Base-by-base conservation (phyloP, 2,329 filamentous ascomycete species). In the Talaromyces marneffei region DNA sequence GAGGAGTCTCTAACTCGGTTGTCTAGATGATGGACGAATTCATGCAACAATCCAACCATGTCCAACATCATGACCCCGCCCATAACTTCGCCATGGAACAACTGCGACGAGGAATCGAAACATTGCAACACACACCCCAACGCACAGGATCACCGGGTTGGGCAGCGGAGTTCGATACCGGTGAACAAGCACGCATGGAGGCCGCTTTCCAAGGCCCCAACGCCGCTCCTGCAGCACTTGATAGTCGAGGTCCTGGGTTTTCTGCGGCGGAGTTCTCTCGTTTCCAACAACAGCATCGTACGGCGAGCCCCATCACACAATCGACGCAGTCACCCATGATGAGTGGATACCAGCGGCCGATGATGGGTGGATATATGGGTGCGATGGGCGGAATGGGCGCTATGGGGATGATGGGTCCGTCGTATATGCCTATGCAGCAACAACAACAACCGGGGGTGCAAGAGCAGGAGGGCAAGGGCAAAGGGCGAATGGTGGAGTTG, bases 1-100 rank as follows among this genome's bases (percentile, higher is more conserved):
- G n/a, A n/a, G n/a, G n/a, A n/a, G n/a, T n/a, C 4, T 12, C 29
- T 23, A 10, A 57, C 12, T 25, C 4, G 16, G 12, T 16, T 31
- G 10, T 23, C 35, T 65, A 95, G 91, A 92, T 93, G 88, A 90
- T 96, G 86, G 92, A 95, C 71, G 88, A 91, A 63, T 97, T 97
- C 74, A 83, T 96, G 70, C 91, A 96, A 33, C 57, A 59, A 44
- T 85, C 85, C 59, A 87, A 80, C 33, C 84, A 85, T 66, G 73
- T 88, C 31, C 80, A 82, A 9, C 48, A 42, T 23, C 82, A 82
- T 65, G 81, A 78, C 2, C 78, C 80, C 3, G 78, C 81, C 33
- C 78, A 80, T 63, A 82, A 85, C 0, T 87, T 87, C 69, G 84
- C 84, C 62, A 86, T 88, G 83, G 85, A 88, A 66, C 84, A 87